phyloP scores from a whole-genome alignment of 2,329 filamentous ascomycete genomes.

The Diplocarpon mali region DNA sequence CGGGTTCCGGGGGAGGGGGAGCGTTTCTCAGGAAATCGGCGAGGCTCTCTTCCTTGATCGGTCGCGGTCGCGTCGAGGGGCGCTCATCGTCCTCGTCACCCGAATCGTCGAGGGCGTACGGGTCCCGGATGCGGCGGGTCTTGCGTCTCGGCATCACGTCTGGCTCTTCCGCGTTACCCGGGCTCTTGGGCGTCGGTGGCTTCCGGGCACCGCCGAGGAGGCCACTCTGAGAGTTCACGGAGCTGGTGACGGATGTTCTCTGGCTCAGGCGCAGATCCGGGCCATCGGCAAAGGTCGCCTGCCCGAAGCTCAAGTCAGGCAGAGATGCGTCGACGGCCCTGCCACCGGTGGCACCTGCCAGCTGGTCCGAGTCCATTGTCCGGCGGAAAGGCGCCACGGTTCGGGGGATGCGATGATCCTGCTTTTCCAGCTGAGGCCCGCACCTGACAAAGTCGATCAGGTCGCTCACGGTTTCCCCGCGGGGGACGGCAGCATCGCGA shows the following conservation, averaged over 20 bases:
- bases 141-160: constrained; percentile 57
- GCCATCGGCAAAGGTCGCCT: constrained; percentile 26
- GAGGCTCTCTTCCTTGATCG: constrained; percentile 48
- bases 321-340: constrained; percentile 47
- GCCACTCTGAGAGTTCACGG: constrained; percentile 61
- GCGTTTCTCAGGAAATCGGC: constrained; percentile 64
- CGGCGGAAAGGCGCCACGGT: constrained; percentile 76
- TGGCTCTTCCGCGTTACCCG: constrained; percentile 20
- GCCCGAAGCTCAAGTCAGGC: constrained; percentile 42
- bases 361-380: constrained; percentile 78
- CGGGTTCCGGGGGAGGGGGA: constrained; percentile 41
- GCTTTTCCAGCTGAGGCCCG: constrained; percentile 48
- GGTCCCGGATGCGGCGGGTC: constrained; percentile 69
- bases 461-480: constrained; percentile 63
- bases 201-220: constrained; percentile 38
- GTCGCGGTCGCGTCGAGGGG: constrained; percentile 11
- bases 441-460: constrained; percentile 92
- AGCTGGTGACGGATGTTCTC: constrained; percentile 28
- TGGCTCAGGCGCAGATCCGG: constrained; percentile 33
- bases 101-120: constrained; percentile 82
- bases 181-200: constrained; percentile 9
- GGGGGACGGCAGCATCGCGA: constrained; percentile 55
- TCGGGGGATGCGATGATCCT: constrained; percentile 64
- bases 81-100: constrained; percentile 28
- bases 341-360: constrained; percentile 42